These are phyloP conservation scores for Maudiozyma turicensis DNA, from an alignment of 805 yeast genomes.

Conservation along the genomic window DNA sequence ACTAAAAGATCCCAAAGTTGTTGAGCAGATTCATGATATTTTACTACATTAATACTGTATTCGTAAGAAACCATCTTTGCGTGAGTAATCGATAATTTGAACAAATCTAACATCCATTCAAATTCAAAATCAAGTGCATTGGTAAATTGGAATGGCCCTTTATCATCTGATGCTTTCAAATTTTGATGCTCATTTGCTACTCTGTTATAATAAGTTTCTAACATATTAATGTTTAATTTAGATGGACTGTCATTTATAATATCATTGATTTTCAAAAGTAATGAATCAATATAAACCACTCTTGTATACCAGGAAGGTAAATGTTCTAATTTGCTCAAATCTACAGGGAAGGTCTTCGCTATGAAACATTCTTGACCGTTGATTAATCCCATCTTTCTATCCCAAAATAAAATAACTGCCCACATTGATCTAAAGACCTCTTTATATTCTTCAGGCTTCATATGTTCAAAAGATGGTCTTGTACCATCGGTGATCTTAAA, in stretches of 20 bases:
- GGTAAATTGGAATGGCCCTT: not conserved
- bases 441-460: constrained; percentile 11
- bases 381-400: constrained; percentile 21
- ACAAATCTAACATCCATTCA: constrained; percentile 14
- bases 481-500: constrained; percentile 13
- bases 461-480: constrained; percentile 12
- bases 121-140: constrained; percentile 14
- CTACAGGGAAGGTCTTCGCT: constrained; percentile 15
- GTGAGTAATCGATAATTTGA: constrained; percentile 15
- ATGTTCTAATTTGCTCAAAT: constrained; percentile 1
- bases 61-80: constrained; percentile 20
- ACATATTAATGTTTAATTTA: constrained; percentile 10
- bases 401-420: constrained; percentile 24
- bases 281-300: constrained; percentile 12
- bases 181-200: constrained; percentile 8
- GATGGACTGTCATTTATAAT: constrained; percentile 15
- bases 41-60: constrained; percentile 4
- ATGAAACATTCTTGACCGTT: constrained; percentile 25
- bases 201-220: constrained; percentile 5
- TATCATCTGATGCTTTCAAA: constrained; percentile 1
- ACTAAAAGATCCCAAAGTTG: constrained; percentile 17
- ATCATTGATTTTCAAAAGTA: constrained; percentile 12
- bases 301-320: constrained; percentile 14
- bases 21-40: constrained; percentile 11
- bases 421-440: constrained; percentile 17